phyloP scores from a whole-genome alignment of 179 eudicot species.

The Heliamphora pulchella region DNA sequence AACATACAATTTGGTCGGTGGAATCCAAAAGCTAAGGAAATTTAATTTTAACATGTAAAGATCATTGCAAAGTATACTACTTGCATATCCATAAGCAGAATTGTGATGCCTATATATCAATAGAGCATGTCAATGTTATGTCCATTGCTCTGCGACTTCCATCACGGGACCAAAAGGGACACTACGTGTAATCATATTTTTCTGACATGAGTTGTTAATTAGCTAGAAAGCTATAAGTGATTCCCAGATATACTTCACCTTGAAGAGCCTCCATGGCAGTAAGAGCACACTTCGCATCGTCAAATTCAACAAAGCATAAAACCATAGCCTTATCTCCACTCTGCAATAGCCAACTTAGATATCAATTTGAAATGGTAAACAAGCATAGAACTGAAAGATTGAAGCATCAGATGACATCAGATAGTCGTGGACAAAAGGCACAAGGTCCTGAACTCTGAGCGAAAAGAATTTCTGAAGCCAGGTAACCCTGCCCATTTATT shows the following conservation, averaged over 20 bases:
- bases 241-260: conserved; percentile 36
- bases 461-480: background rate
- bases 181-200: background rate
- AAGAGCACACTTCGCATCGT: conserved; percentile 72
- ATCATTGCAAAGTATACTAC: background rate
- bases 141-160: background rate
- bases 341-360: conserved; percentile 32
- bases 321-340: conserved; percentile 85
- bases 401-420: background rate
- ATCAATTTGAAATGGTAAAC: background rate
- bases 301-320: conserved; percentile 82
- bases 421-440: background rate
- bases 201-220: background rate
- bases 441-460: background rate
- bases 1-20: background rate
- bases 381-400: background rate
- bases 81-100: background rate
- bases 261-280: conserved; percentile 95
- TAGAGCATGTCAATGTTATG: background rate
- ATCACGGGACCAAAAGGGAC: background rate
- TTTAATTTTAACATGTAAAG: background rate
- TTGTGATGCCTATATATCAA: background rate
- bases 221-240: background rate
- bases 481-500: no score
- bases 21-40: background rate